A percentile compares a stretch with the other conserved stretches of the same genome.
Evolutionary conservation across 2,329 filamentous ascomycete species (phyloP).

Genomic region (Trichoderma sp.): DNA sequence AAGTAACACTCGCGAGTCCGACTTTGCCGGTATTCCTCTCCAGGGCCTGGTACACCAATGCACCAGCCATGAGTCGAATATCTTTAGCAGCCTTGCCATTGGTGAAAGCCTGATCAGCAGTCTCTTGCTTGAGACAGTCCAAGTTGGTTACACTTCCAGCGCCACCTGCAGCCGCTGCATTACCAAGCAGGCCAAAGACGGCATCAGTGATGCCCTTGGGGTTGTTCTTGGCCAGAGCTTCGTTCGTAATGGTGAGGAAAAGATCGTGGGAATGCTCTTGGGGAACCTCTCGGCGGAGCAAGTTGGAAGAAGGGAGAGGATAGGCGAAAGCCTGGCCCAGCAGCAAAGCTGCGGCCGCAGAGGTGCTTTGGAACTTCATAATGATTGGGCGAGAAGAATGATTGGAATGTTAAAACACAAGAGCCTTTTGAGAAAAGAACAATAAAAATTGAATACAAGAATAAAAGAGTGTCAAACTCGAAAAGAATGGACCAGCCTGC

Average conservation of each 20-base stretch:
- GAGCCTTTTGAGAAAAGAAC: neutral
- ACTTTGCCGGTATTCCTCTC: neutral
- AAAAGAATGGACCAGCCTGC: neutral
- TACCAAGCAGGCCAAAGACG: neutral
- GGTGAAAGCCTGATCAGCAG: neutral
- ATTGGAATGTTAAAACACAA: neutral
- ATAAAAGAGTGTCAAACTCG: conserved; percentile 4
- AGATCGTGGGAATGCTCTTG: neutral
- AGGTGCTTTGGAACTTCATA: neutral
- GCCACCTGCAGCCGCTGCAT: neutral
- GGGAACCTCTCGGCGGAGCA: neutral
- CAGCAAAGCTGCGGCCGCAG: neutral
- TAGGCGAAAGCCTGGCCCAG: neutral
- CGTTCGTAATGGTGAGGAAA: neutral
- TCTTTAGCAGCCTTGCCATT: neutral
- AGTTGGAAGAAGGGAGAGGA: neutral
- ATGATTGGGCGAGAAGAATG: neutral
- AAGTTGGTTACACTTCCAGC: neutral
- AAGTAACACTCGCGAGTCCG: neutral
- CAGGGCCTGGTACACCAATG: neutral
- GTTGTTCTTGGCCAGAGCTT: neutral
- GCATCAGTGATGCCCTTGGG: neutral
- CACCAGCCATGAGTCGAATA: neutral
- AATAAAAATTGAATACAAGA: neutral
- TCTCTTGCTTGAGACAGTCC: neutral